Evolutionary conservation across 2,329 filamentous ascomycete genomes (phyloP).

Genomic region (Neobulgaria alba): DNA sequence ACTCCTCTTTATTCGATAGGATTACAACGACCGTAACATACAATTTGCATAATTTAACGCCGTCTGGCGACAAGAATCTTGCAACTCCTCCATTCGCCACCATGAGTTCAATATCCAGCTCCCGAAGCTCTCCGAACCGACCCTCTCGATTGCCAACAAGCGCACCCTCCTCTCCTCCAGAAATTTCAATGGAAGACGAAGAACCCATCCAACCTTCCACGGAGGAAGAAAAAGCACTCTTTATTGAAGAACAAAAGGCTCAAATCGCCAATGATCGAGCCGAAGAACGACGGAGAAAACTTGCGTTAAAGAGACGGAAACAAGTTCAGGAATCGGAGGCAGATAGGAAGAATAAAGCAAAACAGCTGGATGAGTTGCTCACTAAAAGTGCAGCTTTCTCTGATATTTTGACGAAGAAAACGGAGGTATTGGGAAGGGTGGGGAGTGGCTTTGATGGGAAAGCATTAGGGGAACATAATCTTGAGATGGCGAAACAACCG

Average conservation of each 20-base stretch:
- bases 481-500: slow-evolving; percentile 79
- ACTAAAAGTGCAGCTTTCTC: slow-evolving; percentile 52
- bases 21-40: no score
- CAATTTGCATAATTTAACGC: no score
- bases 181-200: slow-evolving; percentile 9
- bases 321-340: slow-evolving; percentile 37
- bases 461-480: slow-evolving; percentile 52
- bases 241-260: slow-evolving; percentile 38
- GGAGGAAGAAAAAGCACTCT: slow-evolving; percentile 23
- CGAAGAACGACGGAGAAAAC: slow-evolving; percentile 28
- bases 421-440: slow-evolving; percentile 51
- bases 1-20: no score
- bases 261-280: slow-evolving; percentile 39
- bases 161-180: slow-evolving; percentile 19
- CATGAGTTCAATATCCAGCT: slow-evolving; percentile 11
- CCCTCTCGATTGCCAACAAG: slow-evolving; percentile 17
- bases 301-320: slow-evolving; percentile 36
- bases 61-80: no score
- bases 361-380: slow-evolving; percentile 50
- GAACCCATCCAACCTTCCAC: slow-evolving; percentile 17
- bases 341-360: slow-evolving; percentile 49
- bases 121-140: slow-evolving; percentile 11
- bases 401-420: slow-evolving; percentile 55
- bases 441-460: slow-evolving; percentile 53
- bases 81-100: neutral